phyloP scores from a whole-genome alignment of 2,329 filamentous ascomycete species.

The Fusarium sp. region DNA sequence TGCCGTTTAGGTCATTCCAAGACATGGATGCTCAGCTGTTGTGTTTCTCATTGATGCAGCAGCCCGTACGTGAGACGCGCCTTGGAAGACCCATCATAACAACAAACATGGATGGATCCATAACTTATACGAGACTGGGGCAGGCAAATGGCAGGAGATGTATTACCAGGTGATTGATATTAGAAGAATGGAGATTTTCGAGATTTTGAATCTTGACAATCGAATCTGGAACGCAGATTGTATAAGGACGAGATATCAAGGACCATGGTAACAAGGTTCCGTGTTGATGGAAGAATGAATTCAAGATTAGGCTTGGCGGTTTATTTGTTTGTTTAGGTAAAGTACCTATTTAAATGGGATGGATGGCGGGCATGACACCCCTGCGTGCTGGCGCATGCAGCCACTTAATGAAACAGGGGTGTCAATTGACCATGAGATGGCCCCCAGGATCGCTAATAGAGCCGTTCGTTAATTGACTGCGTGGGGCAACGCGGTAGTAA shows the following conservation, averaged over 20 bases:
- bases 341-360: slow-evolving; percentile 45
- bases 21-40: slow-evolving; percentile 29
- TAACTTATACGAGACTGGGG: slow-evolving; percentile 27
- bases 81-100: slow-evolving; percentile 40
- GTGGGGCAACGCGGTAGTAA: slow-evolving; percentile 33
- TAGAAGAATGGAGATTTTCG: neutral
- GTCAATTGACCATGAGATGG: slow-evolving; percentile 45
- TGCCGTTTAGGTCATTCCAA: slow-evolving; percentile 20
- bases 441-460: slow-evolving; percentile 45
- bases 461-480: slow-evolving; percentile 43
- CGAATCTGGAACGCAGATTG: slow-evolving; percentile 36
- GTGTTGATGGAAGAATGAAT: slow-evolving; percentile 41
- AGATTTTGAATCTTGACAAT: slow-evolving; percentile 28
- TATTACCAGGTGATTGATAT: neutral
- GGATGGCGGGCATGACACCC: slow-evolving; percentile 51
- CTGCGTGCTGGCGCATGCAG: slow-evolving; percentile 50
- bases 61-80: slow-evolving; percentile 37
- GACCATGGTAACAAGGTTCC: slow-evolving; percentile 31
- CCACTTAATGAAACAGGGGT: slow-evolving; percentile 52
- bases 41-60: slow-evolving; percentile 41
- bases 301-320: slow-evolving; percentile 48
- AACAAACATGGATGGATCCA: slow-evolving; percentile 36
- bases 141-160: neutral
- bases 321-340: slow-evolving; percentile 38
- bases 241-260: slow-evolving; percentile 35